Percentiles rank a stretch among this genome's conserved stretches.
These are phyloP conservation scores for Oligophagozyma castellii DNA, from an alignment of 1,139 yeast species.

Conservation along the genomic window DNA sequence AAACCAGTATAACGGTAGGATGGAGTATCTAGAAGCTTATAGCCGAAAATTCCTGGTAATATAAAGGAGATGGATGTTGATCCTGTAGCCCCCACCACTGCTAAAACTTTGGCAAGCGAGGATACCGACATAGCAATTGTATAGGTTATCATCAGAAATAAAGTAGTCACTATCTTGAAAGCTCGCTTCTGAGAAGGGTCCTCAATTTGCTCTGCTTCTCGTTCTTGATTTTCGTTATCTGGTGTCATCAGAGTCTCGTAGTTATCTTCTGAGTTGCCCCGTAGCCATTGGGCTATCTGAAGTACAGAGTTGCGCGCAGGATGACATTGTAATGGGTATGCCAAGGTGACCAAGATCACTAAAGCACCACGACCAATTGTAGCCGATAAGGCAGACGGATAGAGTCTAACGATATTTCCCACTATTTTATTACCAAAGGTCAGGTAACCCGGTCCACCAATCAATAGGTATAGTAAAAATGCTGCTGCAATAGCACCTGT, in stretches of 20 bases:
- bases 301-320: conserved; percentile 29
- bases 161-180: conserved; percentile 52
- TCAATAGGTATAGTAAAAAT: conserved; percentile 41
- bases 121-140: conserved; percentile 62
- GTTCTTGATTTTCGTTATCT: background rate
- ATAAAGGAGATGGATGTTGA: conserved; percentile 88
- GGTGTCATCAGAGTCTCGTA: background rate
- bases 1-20: conserved; percentile 2
- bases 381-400: conserved; percentile 46
- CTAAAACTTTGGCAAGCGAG: conserved; percentile 74
- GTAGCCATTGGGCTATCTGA: conserved; percentile 2
- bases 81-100: conserved; percentile 92
- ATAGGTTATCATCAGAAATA: conserved; percentile 50
- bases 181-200: conserved; percentile 28
- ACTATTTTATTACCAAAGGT: conserved; percentile 54
- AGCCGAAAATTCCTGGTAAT: conserved; percentile 84
- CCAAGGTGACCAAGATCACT: conserved; percentile 52
- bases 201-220: conserved; percentile 1
- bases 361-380: conserved; percentile 60
- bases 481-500: conserved; percentile 45
- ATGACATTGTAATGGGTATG: conserved; percentile 66
- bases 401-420: conserved; percentile 59
- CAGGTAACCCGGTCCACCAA: conserved; percentile 56
- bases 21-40: conserved; percentile 18
- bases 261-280: background rate